Percentiles rank a stretch among this genome's conserved stretches.
phyloP scores from a whole-genome alignment of 305 asterid genomes.

The Fraxinus greggii region DNA sequence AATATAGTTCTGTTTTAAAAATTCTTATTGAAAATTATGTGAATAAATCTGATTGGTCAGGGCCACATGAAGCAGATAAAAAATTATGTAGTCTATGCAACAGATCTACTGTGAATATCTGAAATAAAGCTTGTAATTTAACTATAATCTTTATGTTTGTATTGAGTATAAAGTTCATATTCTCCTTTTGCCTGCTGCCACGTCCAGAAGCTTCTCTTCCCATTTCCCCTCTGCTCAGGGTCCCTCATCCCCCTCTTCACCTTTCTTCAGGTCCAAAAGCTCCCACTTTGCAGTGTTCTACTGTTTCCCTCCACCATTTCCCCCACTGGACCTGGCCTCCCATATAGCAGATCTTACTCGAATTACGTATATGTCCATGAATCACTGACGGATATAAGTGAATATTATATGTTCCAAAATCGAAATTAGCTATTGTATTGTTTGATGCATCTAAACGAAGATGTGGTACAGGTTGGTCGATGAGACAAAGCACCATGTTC shows the following conservation, averaged over 20 bases:
- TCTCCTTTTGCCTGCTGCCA: not conserved
- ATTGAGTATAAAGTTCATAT: not conserved
- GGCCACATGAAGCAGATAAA: not conserved
- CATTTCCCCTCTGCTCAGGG: not conserved
- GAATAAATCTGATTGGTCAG: not conserved
- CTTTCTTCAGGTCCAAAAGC: not conserved
- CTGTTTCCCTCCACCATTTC: not conserved
- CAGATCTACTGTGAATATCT: not conserved
- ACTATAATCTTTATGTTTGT: not conserved
- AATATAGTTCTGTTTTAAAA: not conserved
- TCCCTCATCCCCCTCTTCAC: not conserved
- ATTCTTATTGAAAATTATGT: not conserved
- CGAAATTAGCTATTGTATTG: not conserved
- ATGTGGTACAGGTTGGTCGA: slow-evolving; percentile 69
- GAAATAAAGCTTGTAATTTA: not conserved
- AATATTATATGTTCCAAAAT: not conserved
- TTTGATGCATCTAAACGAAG: not conserved
- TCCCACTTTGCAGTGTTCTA: not conserved
- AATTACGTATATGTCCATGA: not conserved
- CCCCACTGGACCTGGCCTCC: not conserved
- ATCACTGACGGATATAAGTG: not conserved
- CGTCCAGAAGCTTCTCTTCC: not conserved
- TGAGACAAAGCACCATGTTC: slow-evolving; percentile 74
- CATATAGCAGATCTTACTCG: not conserved
- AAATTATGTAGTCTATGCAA: not conserved